phyloP scores from a whole-genome alignment of 2,329 filamentous ascomycete species.

The Cercospora janseana region DNA sequence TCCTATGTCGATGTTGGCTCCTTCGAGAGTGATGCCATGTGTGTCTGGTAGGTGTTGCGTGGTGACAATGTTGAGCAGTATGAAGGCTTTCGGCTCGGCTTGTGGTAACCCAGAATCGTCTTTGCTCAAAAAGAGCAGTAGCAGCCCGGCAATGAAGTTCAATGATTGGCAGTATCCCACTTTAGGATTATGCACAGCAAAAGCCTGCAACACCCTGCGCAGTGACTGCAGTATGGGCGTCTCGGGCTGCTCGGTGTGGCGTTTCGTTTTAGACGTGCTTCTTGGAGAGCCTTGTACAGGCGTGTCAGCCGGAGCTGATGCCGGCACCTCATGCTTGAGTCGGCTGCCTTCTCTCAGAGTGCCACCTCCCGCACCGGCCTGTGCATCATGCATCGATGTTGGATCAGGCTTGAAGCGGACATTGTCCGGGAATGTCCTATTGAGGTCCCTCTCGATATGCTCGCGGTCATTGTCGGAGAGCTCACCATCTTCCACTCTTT shows the following conservation, averaged over 20 bases:
- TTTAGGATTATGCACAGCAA: constrained; percentile 82
- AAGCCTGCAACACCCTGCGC: constrained; percentile 81
- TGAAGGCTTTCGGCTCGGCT: constrained; percentile 88
- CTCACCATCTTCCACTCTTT: constrained; percentile 59
- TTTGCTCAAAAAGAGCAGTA: constrained; percentile 72
- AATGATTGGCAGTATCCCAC: constrained; percentile 96
- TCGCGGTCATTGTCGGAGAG: constrained; percentile 74
- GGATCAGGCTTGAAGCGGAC: constrained; percentile 74
- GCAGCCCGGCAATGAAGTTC: constrained; percentile 87
- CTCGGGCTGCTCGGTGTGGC: constrained; percentile 54
- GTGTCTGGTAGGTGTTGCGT: constrained; percentile 84
- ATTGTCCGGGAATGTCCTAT: constrained; percentile 94
- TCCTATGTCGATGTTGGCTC: constrained; percentile 88
- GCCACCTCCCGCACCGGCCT: constrained; percentile 34
- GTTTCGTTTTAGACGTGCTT: constrained; percentile 29
- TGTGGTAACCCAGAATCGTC: constrained; percentile 47
- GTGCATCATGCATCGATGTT: constrained; percentile 35
- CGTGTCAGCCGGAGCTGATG: constrained; percentile 15
- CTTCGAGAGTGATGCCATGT: constrained; percentile 85
- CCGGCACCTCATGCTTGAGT: constrained; percentile 8
- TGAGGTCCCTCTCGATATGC: constrained; percentile 88
- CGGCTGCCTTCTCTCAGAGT: constrained; percentile 17
- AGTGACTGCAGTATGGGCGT: constrained; percentile 77
- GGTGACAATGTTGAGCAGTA: constrained; percentile 90
- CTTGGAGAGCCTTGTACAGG: constrained; percentile 5